Base-by-base conservation (phyloP, 1,139 yeast genomes). In the Nakaseomyces delphensis region DNA sequence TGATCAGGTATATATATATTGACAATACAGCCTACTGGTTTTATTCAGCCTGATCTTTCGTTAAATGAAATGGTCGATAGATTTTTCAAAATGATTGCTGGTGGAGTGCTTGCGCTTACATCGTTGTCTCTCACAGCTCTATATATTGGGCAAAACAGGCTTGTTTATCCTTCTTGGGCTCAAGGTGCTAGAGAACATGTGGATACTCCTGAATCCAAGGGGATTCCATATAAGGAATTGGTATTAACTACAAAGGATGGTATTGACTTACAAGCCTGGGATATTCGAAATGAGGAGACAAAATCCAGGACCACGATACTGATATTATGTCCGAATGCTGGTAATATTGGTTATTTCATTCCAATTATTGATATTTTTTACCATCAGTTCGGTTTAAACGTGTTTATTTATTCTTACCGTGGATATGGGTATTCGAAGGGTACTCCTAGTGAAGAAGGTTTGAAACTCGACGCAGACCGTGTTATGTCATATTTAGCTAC, bases 391-490 rank as follows among this genome's bases (percentile, higher is more conserved):
- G 76, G 77, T 11, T 78, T 80, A 62, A 87, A 91, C 60, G 96
- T 89, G 2, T 76, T 89, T 42, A 77, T 85, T 5, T 83, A 85
- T 54, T 84, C 95, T 1, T 91, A 91, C 62, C 70, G 98, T 52
- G 97, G 98, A 0, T 91, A 91, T 63, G 98, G 98, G 0, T 67
- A 72, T 41, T 83, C 95, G 3, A 77, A 85, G 0, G 98, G 98
- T 0, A 55, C 56, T 0, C 82, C 98, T 0, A 70, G 74, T 39
- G 98, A 91, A 63, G 49, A 49, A 2, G 98, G 98, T 0, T 67
- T 91, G 53, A 89, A 89, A 60, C 56, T 72, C 1, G 98, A 91
- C 59, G 94, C 95, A 1, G 79, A 79, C 48, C 69, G 87, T 3
- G 81, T 83, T 1, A 69, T 86, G 68, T 66, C 74, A 13, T 82